Conservation (phyloP, 208 protist species). For the Naegleria gruberi region DNA sequence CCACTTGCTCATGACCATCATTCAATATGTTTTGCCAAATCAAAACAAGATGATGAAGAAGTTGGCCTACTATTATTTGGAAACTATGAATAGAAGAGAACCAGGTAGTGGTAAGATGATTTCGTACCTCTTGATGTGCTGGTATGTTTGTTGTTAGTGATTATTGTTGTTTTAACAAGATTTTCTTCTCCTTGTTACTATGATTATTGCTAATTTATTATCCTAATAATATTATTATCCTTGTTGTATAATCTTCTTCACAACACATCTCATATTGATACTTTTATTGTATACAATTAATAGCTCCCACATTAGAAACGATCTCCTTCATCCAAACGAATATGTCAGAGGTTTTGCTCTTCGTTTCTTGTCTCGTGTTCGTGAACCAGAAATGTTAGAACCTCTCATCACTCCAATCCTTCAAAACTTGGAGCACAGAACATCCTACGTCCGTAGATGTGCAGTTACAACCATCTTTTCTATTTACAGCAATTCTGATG, state of each 20-base stretch:
- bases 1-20: constrained; percentile 92
- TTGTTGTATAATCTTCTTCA: no score
- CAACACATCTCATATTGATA: no score
- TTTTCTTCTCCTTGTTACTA: no score
- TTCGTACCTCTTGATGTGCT: constrained; percentile 95
- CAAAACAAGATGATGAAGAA: constrained; percentile 86
- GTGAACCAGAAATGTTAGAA: constrained; percentile 89
- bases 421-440: constrained; percentile 81
- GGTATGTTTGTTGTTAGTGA: constrained; percentile 40
- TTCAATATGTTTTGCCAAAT: constrained; percentile 82
- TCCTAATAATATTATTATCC: no score
- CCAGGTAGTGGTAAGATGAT: constrained; percentile 81
- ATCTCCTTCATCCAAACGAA: constrained; percentile 95
- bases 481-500: constrained; percentile 81
- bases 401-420: constrained; percentile 86
- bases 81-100: constrained; percentile 90
- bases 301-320: constrained; percentile 59
- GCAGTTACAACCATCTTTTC: constrained; percentile 88
- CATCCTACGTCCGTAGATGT: constrained; percentile 92
- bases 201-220: no score
- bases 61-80: constrained; percentile 93
- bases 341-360: constrained; percentile 92
- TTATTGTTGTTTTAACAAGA: neutral
- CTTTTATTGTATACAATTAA: neutral
- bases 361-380: constrained; percentile 93